Conservation (phyloP, 257 asterid genomes). For the Primulina tabacum region DNA sequence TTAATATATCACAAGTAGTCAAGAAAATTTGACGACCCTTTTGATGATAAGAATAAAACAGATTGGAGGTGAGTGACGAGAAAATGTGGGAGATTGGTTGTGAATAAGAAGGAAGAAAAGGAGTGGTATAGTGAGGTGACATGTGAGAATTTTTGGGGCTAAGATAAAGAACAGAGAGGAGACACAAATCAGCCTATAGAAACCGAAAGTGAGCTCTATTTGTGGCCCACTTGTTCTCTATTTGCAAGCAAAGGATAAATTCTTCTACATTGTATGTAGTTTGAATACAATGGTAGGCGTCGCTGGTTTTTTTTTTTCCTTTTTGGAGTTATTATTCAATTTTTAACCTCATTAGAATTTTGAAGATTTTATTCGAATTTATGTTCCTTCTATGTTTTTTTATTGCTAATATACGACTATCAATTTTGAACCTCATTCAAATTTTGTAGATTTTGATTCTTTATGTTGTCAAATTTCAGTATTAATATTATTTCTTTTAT, state of each 20-base stretch:
- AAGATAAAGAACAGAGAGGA: constrained; percentile 7
- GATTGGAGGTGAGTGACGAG: background rate
- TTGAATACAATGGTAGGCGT: background rate
- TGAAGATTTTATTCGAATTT: background rate
- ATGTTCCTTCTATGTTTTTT: background rate
- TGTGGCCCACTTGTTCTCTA: background rate
- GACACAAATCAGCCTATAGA: background rate
- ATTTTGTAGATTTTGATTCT: no score
- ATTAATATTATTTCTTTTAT: no score
- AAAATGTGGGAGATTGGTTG: background rate
- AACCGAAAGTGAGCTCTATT: background rate
- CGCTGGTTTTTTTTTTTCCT: no score
- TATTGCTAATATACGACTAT: background rate
- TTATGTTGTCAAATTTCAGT: no score
- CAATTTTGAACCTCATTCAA: no score
- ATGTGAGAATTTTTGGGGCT: constrained; percentile 2
- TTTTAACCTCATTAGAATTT: background rate
- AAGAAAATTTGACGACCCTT: background rate
- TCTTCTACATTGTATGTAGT: background rate
- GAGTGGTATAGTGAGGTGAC: background rate
- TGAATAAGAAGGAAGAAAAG: constrained; percentile 14
- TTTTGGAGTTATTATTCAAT: background rate
- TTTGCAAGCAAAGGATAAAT: constrained; percentile 14
- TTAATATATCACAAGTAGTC: background rate
- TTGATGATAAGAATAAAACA: background rate